phyloP scores from a whole-genome alignment of 73 alveolate species.

The Blepharisma stoltei region DNA sequence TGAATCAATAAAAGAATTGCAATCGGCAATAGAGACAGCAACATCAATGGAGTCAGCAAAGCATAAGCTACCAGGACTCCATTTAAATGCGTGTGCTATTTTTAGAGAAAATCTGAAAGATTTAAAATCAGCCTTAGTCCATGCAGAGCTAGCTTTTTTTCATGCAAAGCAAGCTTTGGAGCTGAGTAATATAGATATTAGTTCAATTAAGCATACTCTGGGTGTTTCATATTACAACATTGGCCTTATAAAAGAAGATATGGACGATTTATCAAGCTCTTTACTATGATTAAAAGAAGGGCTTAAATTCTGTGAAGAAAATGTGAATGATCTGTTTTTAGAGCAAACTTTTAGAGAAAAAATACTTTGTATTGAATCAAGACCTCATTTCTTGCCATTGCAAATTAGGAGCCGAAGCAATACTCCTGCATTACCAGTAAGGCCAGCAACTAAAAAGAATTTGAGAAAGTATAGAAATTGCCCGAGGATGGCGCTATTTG shows the following conservation, averaged over 20 bases:
- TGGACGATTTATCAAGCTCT: neutral
- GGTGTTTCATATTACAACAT: neutral
- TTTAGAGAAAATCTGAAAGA: neutral
- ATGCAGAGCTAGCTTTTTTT: neutral
- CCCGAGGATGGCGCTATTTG: no score
- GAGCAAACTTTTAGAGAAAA: neutral
- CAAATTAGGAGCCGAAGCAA: no score
- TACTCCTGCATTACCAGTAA: no score
- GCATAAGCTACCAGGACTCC: neutral
- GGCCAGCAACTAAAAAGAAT: no score
- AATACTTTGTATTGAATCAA: neutral
- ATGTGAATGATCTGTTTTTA: neutral
- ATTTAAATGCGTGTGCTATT: slow-evolving; percentile 2
- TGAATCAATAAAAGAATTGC: neutral
- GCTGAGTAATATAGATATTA: no score
- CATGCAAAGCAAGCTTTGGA: neutral
- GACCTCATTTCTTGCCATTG: no score
- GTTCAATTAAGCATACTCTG: neutral
- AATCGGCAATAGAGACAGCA: neutral
- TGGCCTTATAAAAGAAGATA: neutral
- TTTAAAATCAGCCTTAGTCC: neutral
- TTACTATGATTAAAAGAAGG: neutral
- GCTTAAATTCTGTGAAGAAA: slow-evolving; percentile 2
- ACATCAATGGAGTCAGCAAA: neutral
- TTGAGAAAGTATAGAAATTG: no score